Percentiles rank a stretch among this genome's conserved stretches.
Evolutionary conservation across 78 protist genomes (phyloP).

Genomic region (Cavenderia fasciculata): DNA sequence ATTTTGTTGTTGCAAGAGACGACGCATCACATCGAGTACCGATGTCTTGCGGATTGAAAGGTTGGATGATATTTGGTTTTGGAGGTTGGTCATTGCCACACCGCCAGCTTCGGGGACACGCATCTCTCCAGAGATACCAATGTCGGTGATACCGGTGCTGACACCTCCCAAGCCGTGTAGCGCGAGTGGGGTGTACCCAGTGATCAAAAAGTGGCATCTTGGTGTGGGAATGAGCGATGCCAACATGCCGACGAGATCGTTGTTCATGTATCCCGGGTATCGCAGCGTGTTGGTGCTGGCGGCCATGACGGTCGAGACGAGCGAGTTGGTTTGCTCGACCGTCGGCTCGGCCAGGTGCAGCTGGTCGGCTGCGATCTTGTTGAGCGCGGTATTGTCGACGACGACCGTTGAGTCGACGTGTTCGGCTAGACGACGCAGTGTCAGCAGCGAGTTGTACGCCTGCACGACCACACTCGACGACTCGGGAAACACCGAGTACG

Average conservation of each 20-base stretch:
- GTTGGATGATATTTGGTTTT: too few relatives aligned
- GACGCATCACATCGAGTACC: conserved; percentile 99
- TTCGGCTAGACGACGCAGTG: conserved; percentile 94
- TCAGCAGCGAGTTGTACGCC: conserved; percentile 98
- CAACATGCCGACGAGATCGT: conserved; percentile 96
- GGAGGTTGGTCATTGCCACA: too few relatives aligned
- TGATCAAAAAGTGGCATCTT: conserved; percentile 99
- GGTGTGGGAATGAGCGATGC: conserved; percentile 99
- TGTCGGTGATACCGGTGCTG: too few relatives aligned
- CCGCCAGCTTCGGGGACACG: conserved; percentile 25
- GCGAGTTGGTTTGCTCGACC: conserved; percentile 85
- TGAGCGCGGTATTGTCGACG: conserved; percentile 98
- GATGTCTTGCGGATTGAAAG: conserved; percentile 97
- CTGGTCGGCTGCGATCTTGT: conserved; percentile 94
- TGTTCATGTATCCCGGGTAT: conserved; percentile 98
- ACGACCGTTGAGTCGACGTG: conserved; percentile 97
- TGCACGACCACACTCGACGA: conserved; percentile 96
- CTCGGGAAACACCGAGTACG: conserved; percentile 98
- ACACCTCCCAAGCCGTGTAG: too few relatives aligned
- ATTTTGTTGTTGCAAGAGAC: conserved; percentile 98
- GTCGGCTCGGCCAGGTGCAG: conserved; percentile 91
- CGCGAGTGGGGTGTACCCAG: conserved; percentile 96
- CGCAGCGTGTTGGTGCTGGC: conserved; percentile 98
- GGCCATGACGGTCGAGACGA: conserved; percentile 97
- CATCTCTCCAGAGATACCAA: too few relatives aligned